phyloP scores from a whole-genome alignment of 305 asterid genomes.

The Fraxinus sp. region DNA sequence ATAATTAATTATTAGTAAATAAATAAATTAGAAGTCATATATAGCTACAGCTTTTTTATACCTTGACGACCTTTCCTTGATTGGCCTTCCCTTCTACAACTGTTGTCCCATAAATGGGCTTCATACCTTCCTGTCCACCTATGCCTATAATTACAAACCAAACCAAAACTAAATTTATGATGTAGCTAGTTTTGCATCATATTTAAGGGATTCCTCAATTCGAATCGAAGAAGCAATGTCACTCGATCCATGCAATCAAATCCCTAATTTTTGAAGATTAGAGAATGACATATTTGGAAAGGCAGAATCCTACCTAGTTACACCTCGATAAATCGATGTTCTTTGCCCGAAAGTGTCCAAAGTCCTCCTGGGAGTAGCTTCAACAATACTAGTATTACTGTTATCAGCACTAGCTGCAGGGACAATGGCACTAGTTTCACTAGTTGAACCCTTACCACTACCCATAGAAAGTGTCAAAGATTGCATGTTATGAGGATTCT shows the following conservation, averaged over 20 bases:
- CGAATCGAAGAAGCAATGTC: background rate
- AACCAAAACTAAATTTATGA: background rate
- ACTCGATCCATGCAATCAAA: background rate
- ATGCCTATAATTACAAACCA: conserved; percentile 45
- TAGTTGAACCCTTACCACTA: conserved; percentile 44
- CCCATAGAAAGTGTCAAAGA: conserved; percentile 52
- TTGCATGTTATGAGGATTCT: conserved; percentile 38
- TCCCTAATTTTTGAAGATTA: background rate
- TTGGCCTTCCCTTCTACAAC: conserved; percentile 94
- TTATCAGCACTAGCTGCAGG: conserved; percentile 32
- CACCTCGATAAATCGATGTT: conserved; percentile 54
- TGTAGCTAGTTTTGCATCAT: background rate
- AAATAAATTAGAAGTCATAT: background rate
- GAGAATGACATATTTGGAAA: background rate
- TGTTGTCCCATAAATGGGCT: conserved; percentile 95
- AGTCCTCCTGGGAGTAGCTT: conserved; percentile 42
- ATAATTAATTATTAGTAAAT: background rate
- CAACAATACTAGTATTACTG: conserved; percentile 35
- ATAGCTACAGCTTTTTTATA: background rate
- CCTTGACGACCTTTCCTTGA: conserved; percentile 98
- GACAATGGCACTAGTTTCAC: conserved; percentile 28
- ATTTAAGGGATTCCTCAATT: background rate
- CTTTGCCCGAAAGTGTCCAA: conserved; percentile 54
- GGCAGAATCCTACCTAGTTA: conserved; percentile 36
- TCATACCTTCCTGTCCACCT: conserved; percentile 96